Base-by-base conservation (phyloP, 139 green algal species). In the Gonium pectorale region DNA sequence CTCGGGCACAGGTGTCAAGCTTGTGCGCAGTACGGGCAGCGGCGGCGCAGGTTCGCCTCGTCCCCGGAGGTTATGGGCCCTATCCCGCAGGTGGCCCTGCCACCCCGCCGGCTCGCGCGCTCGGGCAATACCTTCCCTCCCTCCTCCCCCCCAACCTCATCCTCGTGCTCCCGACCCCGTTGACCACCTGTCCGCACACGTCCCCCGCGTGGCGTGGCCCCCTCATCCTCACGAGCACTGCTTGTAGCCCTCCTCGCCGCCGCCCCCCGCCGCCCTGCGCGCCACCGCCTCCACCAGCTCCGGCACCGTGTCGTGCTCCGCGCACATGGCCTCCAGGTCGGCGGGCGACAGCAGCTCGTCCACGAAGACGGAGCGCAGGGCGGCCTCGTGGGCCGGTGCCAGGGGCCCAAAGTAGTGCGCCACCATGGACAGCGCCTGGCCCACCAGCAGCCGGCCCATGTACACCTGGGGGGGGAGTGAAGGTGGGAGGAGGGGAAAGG, bases 241-340 rank as follows among this genome's bases (percentile, higher is more conserved):
- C 74, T 71, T 59, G 74, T 71, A 81, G 31, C 17, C 70, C 29
- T 52, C 54, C 41, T 11, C 22, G 26, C 41, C 67, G 5, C 26
- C 9, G 2, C 37, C 35, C 69, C 46, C n/a, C 21, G 11, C 44
- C 2, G n/a, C 13, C 15, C 40, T 5, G 27, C 5, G 9, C 44
- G 8, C 67, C 77, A 89, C 31, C 29, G 72, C 81, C 37, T 26
- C 41, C 64, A 91, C 66, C 72, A 93, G 51, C 29, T 84, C 85
- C 38, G 83, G 78, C 6, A 77, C 43, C 4, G 27, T 71, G n/a
- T 92, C 89, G 67, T 86, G 67, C 67, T 94, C 88, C 0, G 89
- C 91, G 73, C 91, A 94, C 67, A 92, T 86, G n/a, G 85, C 70
- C 84, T 94, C 91, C 56, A 94, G 86, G 67, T 88, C 81, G 37